phyloP scores from a whole-genome alignment of 371 early-diverging fungal species.

The Rhizomucor pusillus region DNA sequence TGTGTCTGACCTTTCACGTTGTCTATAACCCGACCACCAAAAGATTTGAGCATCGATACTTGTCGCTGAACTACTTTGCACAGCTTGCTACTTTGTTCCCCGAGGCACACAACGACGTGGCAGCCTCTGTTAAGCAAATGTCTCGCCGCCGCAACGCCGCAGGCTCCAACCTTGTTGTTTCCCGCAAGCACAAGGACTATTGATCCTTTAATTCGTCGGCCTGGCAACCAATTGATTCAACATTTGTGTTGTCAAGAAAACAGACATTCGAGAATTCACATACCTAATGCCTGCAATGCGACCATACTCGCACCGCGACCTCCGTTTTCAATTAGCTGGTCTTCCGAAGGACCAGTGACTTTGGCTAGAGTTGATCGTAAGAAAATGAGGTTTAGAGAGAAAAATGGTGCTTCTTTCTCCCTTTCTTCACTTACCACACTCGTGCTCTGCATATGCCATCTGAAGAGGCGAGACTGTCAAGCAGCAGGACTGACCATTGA shows the following conservation, averaged over 20 bases:
- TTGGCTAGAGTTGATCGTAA: constrained; percentile 7
- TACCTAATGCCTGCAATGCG: constrained; percentile 63
- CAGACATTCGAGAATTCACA: background rate
- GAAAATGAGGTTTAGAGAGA: constrained; percentile 1
- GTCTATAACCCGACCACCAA: constrained; percentile 18
- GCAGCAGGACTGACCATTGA: constrained; percentile 37
- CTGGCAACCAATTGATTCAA: constrained; percentile 12
- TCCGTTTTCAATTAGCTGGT: constrained; percentile 77
- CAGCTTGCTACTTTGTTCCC: constrained; percentile 40
- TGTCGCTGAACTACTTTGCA: constrained; percentile 36
- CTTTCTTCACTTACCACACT: constrained; percentile 36
- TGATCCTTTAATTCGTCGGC: constrained; percentile 57
- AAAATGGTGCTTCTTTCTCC: background rate
- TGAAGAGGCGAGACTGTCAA: constrained; percentile 56
- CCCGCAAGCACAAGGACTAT: constrained; percentile 69
- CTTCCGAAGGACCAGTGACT: constrained; percentile 64
- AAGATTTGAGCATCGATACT: constrained; percentile 29
- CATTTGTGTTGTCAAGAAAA: no score
- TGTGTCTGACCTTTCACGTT: background rate
- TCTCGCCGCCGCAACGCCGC: constrained; percentile 67
- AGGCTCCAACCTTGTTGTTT: constrained; percentile 71
- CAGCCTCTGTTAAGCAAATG: constrained; percentile 77
- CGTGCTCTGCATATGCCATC: constrained; percentile 69
- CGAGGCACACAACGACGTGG: constrained; percentile 60
- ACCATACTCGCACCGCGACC: constrained; percentile 73